Percentiles rank a stretch among this genome's conserved stretches.
Evolutionary conservation across 352 stramenopile species (phyloP).

Genomic region (Globisporangium cylindrosporum): DNA sequence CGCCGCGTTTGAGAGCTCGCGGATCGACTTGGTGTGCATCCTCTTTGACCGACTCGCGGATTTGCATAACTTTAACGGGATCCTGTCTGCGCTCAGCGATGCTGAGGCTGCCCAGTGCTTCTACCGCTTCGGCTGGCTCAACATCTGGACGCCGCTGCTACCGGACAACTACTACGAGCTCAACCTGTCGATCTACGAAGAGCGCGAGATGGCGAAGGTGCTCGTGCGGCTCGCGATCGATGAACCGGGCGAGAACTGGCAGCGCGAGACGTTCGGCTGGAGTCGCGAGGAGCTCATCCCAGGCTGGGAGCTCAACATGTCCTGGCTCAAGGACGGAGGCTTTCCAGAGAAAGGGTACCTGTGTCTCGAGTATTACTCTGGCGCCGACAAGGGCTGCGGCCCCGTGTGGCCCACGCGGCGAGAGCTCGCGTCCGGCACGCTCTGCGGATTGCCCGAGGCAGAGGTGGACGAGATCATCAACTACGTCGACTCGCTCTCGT

Average conservation of each 20-base stretch:
- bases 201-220: slow-evolving; percentile 66
- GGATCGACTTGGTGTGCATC: slow-evolving; percentile 61
- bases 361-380: slow-evolving; percentile 76
- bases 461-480: slow-evolving; percentile 43
- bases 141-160: slow-evolving; percentile 61
- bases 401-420: slow-evolving; percentile 65
- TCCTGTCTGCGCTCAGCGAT: slow-evolving; percentile 55
- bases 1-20: slow-evolving; percentile 34
- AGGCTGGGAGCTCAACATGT: slow-evolving; percentile 78
- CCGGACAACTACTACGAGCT: slow-evolving; percentile 83
- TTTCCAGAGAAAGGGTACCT: slow-evolving; percentile 79
- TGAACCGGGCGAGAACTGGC: slow-evolving; percentile 81
- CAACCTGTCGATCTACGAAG: slow-evolving; percentile 60
- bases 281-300: slow-evolving; percentile 74
- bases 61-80: slow-evolving; percentile 65
- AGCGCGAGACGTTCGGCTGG: slow-evolving; percentile 74
- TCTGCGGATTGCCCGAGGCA: slow-evolving; percentile 45
- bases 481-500: slow-evolving; percentile 56
- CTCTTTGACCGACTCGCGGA: slow-evolving; percentile 71
- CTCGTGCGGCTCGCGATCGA: slow-evolving; percentile 78
- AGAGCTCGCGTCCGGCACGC: slow-evolving; percentile 48
- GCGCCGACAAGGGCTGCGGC: slow-evolving; percentile 64
- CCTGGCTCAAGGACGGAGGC: slow-evolving; percentile 75
- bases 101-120: slow-evolving; percentile 55
- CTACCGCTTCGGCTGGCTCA: slow-evolving; percentile 71